A percentile compares a stretch with the other conserved stretches of the same genome.
These are phyloP conservation scores for Fusarium paranaense DNA, from an alignment of 2,329 filamentous ascomycete genomes.

Conservation along the genomic window DNA sequence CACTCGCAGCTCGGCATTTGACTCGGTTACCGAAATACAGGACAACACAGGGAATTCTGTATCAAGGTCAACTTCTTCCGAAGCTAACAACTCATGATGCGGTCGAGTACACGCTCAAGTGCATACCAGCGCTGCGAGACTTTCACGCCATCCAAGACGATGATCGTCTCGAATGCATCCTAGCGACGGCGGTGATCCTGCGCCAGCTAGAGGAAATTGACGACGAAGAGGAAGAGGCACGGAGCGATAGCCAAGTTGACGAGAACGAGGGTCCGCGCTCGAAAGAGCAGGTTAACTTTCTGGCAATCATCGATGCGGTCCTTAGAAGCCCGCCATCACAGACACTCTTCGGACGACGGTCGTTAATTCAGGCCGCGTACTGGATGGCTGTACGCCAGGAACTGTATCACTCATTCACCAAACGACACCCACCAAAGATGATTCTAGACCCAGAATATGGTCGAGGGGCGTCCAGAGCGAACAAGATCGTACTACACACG, in stretches of 20 bases:
- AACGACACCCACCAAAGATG: conserved; percentile 52
- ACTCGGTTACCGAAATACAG: conserved; percentile 54
- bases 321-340: conserved; percentile 52
- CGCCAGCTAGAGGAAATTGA: conserved; percentile 57
- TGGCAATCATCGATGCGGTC: conserved; percentile 55
- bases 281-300: conserved; percentile 51
- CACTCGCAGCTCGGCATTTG: conserved; percentile 54
- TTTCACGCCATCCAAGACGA: conserved; percentile 53
- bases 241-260: conserved; percentile 1
- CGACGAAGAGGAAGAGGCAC: conserved; percentile 48
- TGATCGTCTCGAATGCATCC: conserved; percentile 54
- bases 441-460: conserved; percentile 50
- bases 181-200: conserved; percentile 55
- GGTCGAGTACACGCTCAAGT: conserved; percentile 55
- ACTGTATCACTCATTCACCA: conserved; percentile 55
- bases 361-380: conserved; percentile 54
- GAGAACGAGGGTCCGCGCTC: conserved; percentile 7
- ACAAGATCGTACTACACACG: conserved; percentile 56
- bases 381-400: conserved; percentile 57
- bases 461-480: conserved; percentile 50
- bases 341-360: conserved; percentile 50
- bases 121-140: conserved; percentile 53
- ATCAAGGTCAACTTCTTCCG: conserved; percentile 52
- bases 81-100: conserved; percentile 52
- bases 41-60: conserved; percentile 50